Base-by-base conservation (phyloP, 1,139 yeast species). In the Tardiomyces depauwii region DNA sequence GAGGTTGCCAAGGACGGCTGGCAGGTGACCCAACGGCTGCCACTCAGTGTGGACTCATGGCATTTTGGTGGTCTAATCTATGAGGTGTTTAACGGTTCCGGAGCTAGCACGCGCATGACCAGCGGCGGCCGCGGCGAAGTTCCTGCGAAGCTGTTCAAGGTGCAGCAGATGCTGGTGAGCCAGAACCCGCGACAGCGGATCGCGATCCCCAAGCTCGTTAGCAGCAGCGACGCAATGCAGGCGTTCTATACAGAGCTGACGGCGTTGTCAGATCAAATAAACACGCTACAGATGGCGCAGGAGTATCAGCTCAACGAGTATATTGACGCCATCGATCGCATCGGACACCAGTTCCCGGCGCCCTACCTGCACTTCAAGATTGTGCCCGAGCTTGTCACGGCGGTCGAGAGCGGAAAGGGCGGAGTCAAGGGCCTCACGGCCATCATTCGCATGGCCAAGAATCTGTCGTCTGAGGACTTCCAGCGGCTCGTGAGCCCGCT, bases 31-130 rank as follows among this genome's bases (percentile, higher is more conserved):
- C 66, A 70, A 45, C 57, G 49, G 44, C 48, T 51, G 61, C 56
- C 69, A 7, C 59, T 46, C 19, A 45, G 54, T 44, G 41, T 67
- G 46, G 96, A 87, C 58, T 71, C 93, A 0, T 82, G 72, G 63
- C 71, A 72, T 48, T 68, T 80, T 41, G 95, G 88, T 1, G 63
- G 66, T 2, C 68, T 86, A 33, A 71, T 83, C 11, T 71, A 67
- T 51, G 68, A 62, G 52, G 63, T 75, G 1, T 76, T 80, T 58
- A 70, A 70, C 41, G 62, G 60, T 19, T 45, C 16, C 3, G 36
- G 36, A 10, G n/a, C 36, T 5, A 30, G 16, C 10, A 5, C 16
- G 16, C 25, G 25, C 7, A 14, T 30, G 16, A 14, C 36, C 4
- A 5, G 16, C 4, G 36, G 36, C 36, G 3, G 51, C n/a, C 48